Evolutionary conservation across 2,329 filamentous ascomycete species (phyloP).

Genomic region (Tolypocladium endophyticum): DNA sequence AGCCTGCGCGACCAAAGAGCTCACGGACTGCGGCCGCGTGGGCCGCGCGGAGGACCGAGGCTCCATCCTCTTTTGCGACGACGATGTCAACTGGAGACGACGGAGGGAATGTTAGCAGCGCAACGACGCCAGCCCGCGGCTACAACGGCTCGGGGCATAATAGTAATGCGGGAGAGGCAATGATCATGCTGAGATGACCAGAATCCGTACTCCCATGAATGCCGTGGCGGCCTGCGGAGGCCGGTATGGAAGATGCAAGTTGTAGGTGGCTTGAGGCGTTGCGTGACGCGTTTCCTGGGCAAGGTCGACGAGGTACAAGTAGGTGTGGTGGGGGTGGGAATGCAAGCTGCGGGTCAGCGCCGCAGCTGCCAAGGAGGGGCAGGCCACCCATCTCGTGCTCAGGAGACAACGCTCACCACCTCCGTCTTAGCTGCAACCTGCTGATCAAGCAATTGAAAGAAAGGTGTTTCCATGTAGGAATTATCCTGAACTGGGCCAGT

Average conservation of each 20-base stretch:
- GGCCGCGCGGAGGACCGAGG: constrained; percentile 19
- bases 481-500: too few species aligned
- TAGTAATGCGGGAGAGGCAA: background rate
- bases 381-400: background rate
- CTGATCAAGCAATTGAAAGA: too few species aligned
- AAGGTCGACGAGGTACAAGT: background rate
- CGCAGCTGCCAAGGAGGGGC: background rate
- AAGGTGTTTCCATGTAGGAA: too few species aligned
- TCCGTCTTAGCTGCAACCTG: too few species aligned
- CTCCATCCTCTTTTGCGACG: constrained; percentile 14
- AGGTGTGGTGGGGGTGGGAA: background rate
- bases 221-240: background rate
- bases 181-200: constrained; percentile 5
- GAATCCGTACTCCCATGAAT: constrained; percentile 1
- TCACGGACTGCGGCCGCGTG: constrained; percentile 53
- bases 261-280: background rate
- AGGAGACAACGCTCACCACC: background rate
- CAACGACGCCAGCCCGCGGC: constrained; percentile 1
- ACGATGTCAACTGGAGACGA: background rate
- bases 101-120: background rate
- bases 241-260: background rate
- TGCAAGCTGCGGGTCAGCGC: background rate
- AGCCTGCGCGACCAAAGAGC: constrained; percentile 67
- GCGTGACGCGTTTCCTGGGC: background rate
- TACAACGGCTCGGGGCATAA: constrained; percentile 1